Evolutionary conservation across 805 yeast species (phyloP), one percentile per base, ranked within the genome.

Genomic region (Myxozyma neglecta): DNA sequence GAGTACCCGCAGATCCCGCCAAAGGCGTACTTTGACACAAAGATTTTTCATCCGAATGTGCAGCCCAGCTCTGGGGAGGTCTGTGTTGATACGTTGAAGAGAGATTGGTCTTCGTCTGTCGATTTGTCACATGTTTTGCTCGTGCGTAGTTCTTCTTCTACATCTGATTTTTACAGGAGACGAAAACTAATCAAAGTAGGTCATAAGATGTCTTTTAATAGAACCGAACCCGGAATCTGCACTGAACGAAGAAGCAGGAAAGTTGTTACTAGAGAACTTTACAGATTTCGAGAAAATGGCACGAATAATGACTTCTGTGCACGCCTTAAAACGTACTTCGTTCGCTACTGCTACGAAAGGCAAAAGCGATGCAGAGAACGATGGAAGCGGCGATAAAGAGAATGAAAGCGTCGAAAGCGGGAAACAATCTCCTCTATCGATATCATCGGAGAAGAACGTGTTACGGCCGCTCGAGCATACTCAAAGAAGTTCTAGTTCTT

Each of bases 1-100:
- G 73, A 71, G 35, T 81, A 81, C 64, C 85, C 85, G 3, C 69
- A 72, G 16, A 61, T 67, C 7, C 83, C 85, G 0, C 85, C 85
- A 1, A 70, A 64, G 29, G 79, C 82, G 40, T 70, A 61, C 60
- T 82, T 81, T 63, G 66, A 61, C 37, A 68, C 69, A 16, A 64
- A 64, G 48, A 73, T 65, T 44, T 65, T 73, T 49, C 75, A 72
- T 51, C 74, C 74, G 18, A 71, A 71, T 46, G 74, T 71, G 32
- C 69, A 70, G 18, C 73, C 71, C 6, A 43, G 53, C 11, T 68
- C 71, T 2, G 74, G 74, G 2, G 74, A 71, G 54, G 74, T 71
- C 2, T 71, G 74, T 50, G 74, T 71, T 8, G 74, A 71, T 49
- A 71, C 74, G 8, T 61, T 71, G 53, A 71, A 71, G 57, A 60